Evolutionary conservation across 805 yeast species (phyloP), one percentile per base, ranked within the genome.

Genomic region (Starmerella floricola): DNA sequence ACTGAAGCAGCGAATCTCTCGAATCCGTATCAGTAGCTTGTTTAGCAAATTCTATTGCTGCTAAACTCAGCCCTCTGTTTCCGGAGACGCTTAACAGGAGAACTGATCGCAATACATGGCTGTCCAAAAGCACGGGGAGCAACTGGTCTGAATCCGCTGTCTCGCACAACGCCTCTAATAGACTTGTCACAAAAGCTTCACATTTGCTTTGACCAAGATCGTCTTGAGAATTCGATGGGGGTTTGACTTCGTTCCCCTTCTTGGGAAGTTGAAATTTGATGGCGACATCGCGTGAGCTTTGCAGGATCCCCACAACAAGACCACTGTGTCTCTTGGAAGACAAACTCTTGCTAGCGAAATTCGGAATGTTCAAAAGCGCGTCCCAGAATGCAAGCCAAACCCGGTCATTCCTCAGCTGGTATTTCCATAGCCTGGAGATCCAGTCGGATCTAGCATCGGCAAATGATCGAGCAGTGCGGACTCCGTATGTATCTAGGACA

Each of bases 21-120:
- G 47, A 27, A 4, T 46, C 50, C 13, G 33, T 38, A 6, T 12
- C 29, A 3, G 31, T 8, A 2, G 45, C 44, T 8, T 31, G 23
- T n/a, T 38, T 36, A 10, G 44, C 16, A 31, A 48, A 44, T 24
- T 46, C 50, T 17, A 40, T 40, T 5, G 46, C 45, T 2, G 48
- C 31, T 3, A 46, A 29, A 20, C 46, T 30, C 13, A 48, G 33
- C 1, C 21, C 19, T 3, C 40, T 26, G 17, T 47, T 43, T 1
- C 47, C 52, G 6, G 48, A 41, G 16, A 32, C 30, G 1, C 38
- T 17, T 6, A 43, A 13, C 10, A 47, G 33, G 1, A 48, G 28
- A 4, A 35, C 19, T 17, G 41, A 21, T 4, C 36, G 34, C n/a
- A 48, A 26, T 4, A 32, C 42, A 16, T 34, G 31, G 2, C 16